Base-by-base conservation (phyloP, 768 basidiomycete species). In the Tylopilus balloui region DNA sequence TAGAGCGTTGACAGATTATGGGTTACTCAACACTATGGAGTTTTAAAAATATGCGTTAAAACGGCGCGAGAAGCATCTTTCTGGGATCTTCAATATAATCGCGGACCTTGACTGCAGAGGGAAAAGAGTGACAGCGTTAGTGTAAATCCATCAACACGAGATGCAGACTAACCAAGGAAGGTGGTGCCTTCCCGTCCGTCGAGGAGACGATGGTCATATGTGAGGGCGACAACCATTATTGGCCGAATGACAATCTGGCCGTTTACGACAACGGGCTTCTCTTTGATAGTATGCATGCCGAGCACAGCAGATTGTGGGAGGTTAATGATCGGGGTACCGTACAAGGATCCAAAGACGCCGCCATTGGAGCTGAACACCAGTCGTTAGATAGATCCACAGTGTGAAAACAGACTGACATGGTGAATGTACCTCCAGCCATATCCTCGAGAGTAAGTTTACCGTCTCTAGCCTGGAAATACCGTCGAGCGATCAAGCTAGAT, bases 321-420 rank as follows among this genome's bases (percentile, higher is more conserved):
- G 76, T 97, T 98, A 73, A 98, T 95, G 64, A 99, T 99, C 31
- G 95, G 95, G n/a, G 95, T 99, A 34, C 95, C 95, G 62, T 86
- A 96, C 42, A 99, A 74, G 42, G 92, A 95, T 37, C 95, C 95
- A 63, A 99, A 99, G 66, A 99, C 95, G 60, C 95, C 95, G 38
- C 95, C 96, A 64, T 99, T 99, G 34, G 96, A 98, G 69, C 92
- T 95, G 54, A 20, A 52, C 8, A 7, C n/a, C 8, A 8, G 11
- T 19, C 2, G 28, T 54, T 32, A 59, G 36, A 45, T 28, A 1
- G 3, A n/a, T n/a, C 17, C 2, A 34, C 8, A 34, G 17, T 34
- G 17, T 6, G n/a, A 21, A 9, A 40, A 47, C 28, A 28, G 31
- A 73, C 86, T 55, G 57, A 92, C 92, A 97, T 97, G 56, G 95